Conservation (phyloP, 2,329 filamentous ascomycete species). For the Mariannaea elegans region DNA sequence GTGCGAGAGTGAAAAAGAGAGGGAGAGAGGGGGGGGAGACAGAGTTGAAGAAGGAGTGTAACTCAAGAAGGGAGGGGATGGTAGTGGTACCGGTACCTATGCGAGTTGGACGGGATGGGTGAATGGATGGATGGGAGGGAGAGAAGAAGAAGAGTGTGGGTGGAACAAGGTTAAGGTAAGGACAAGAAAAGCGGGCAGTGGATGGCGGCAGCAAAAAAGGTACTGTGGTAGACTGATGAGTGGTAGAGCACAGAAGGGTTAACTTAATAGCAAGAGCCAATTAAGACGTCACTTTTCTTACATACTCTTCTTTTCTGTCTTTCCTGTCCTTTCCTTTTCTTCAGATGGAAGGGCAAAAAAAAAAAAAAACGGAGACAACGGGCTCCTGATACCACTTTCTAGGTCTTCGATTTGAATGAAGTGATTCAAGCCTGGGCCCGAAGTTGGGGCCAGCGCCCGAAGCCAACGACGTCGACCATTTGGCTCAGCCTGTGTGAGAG, state of each 20-base stretch:
- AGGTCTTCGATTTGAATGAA: slow-evolving; percentile 26
- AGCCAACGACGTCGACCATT: slow-evolving; percentile 28
- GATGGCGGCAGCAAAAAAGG: not conserved
- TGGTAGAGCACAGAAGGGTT: no score
- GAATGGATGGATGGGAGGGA: not conserved
- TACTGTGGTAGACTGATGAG: no score
- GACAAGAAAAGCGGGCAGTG: not conserved
- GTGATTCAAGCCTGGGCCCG: slow-evolving; percentile 36
- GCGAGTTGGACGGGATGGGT: slow-evolving; percentile 15
- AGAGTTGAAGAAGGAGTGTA: slow-evolving; percentile 26
- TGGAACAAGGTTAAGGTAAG: slow-evolving; percentile 21
- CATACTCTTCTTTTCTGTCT: not conserved
- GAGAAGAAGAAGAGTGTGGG: slow-evolving; percentile 1
- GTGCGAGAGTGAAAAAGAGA: slow-evolving; percentile 23
- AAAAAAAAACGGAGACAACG: no score
- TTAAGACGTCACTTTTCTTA: not conserved
- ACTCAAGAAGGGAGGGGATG: slow-evolving; percentile 1
- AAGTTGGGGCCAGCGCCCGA: slow-evolving; percentile 28
- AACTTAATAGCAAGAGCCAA: no score
- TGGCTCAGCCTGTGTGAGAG: slow-evolving; percentile 26
- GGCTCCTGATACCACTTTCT: not conserved
- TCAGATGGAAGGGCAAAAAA: no score
- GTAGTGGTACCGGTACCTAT: not conserved
- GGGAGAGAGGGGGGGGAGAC: slow-evolving; percentile 17
- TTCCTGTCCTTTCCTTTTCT: not conserved